Base-by-base conservation (phyloP, 1,139 yeast genomes). In the Debaryomyces sp. region DNA sequence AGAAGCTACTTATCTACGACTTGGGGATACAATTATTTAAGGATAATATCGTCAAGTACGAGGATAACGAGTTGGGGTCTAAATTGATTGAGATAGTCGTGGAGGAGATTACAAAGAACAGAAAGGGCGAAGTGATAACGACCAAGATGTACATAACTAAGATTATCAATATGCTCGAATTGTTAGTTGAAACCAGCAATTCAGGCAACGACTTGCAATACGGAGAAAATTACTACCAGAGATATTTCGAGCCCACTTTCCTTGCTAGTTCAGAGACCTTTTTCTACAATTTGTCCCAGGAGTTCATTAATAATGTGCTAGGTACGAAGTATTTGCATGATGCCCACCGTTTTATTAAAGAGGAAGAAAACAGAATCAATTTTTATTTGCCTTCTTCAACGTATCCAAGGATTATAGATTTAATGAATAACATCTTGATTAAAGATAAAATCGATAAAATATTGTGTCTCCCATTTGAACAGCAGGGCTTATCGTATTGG, bases 91-190 rank as follows among this genome's bases (percentile, higher is more conserved):
- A 66, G 10, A 74, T 80, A 8, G 67, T 89, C 3, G 67, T 87
- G n/a, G 70, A 70, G 4, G 87, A 85, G 56, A 79, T 89, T 40
- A 76, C 81, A 23, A 71, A 71, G 34, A 87, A 82, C 58, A 73
- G 97, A 54, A 71, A 73, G 43, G 90, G 89, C 1, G 72, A 70
- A 38, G 77, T 81, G 13, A 78, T 87, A 34, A 88, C 88, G 48
- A 64, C 70, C 1, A 79, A 82, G 34, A 77, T 81, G 65, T 69
- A 82, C 38, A 76, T 89, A 45, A 82, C 84, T 54, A 77, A 85
- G 30, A 66, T 84, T 8, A 78, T 90, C 9, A 76, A 75, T 45
- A 89, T 92, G 92, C 78, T 91, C 63, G 95, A 89, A 58, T 53
- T 67, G 44, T 59, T 76, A 34, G 67, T 68, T 22, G 78, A 80